Conservation (phyloP, 169 alveolate species). For the Plasmodium blacklocki region DNA sequence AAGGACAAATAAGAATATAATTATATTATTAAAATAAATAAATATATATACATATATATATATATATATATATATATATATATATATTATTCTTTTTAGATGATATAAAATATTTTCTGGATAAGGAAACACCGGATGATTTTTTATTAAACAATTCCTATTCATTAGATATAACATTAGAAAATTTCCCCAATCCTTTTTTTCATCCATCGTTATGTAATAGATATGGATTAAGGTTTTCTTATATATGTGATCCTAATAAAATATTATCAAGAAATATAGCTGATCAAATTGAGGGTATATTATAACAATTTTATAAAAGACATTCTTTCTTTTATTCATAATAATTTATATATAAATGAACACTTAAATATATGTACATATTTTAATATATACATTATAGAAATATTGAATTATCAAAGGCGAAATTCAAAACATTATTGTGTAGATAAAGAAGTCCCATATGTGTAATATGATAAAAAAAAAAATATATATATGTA, state of each 20-base stretch:
- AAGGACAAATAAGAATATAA: not conserved
- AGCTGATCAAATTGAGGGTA: slow-evolving; percentile 68
- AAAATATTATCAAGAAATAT: slow-evolving; percentile 50
- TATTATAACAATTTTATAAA: not conserved
- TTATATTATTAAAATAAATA: slow-evolving; percentile 1
- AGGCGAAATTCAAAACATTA: slow-evolving; percentile 50
- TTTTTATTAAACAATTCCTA: slow-evolving; percentile 16
- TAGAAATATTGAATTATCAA: slow-evolving; percentile 61
- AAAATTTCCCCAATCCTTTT: slow-evolving; percentile 86
- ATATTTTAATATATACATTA: not conserved
- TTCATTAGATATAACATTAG: slow-evolving; percentile 77
- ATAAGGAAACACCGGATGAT: slow-evolving; percentile 42
- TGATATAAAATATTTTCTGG: slow-evolving; percentile 30
- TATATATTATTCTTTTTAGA: slow-evolving; percentile 14
- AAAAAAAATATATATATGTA: not conserved
- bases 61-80: not conserved
- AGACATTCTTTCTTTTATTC: too few species aligned
- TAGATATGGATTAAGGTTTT: slow-evolving; percentile 78
- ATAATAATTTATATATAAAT: too few species aligned
- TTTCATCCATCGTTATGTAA: slow-evolving; percentile 82
- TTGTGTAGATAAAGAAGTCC: slow-evolving; percentile 54
- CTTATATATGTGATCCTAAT: slow-evolving; percentile 87
- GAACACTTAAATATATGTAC: not conserved
- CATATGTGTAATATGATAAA: slow-evolving; percentile 37
- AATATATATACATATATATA: too few species aligned